Conservation (phyloP, 495 filamentous ascomycete species). For the Trichoderma virens region DNA sequence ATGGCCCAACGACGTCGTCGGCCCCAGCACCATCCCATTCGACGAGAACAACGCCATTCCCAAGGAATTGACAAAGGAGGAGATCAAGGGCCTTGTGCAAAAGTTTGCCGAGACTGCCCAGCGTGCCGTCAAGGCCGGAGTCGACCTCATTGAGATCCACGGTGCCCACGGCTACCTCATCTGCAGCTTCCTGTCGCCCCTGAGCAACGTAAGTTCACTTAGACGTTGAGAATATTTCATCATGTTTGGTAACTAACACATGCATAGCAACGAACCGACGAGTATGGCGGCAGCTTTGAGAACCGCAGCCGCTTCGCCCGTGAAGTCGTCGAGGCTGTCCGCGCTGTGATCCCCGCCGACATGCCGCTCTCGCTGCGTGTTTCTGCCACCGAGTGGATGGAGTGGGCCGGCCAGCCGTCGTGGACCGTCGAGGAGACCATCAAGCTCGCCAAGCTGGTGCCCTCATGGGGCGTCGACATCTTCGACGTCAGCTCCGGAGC, state of each 20-base stretch:
- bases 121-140: slow-evolving; percentile 56
- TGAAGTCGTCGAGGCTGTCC: slow-evolving; percentile 38
- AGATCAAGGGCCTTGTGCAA: slow-evolving; percentile 56
- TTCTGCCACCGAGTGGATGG: slow-evolving; percentile 67
- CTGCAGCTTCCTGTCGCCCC: slow-evolving; percentile 54
- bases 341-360: slow-evolving; percentile 45
- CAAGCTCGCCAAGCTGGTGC: slow-evolving; percentile 54
- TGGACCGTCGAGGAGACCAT: slow-evolving; percentile 61
- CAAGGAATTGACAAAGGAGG: slow-evolving; percentile 48
- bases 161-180: slow-evolving; percentile 60
- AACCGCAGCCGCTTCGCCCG: slow-evolving; percentile 45
- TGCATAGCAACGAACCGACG: slow-evolving; percentile 36
- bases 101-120: slow-evolving; percentile 54
- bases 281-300: slow-evolving; percentile 51
- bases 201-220: slow-evolving; percentile 38
- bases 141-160: slow-evolving; percentile 62
- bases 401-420: slow-evolving; percentile 41
- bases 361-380: slow-evolving; percentile 65
- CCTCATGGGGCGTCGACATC: slow-evolving; percentile 61
- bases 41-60: slow-evolving; percentile 39
- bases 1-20: slow-evolving; percentile 61
- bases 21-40: slow-evolving; percentile 39
- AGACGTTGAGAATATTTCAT: not conserved
- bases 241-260: not conserved
- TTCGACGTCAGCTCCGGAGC: slow-evolving; percentile 69